Evolutionary conservation across 2,329 filamentous ascomycete species (phyloP), one percentile per base, ranked within the genome.

Genomic region (Diaporthe destruens): DNA sequence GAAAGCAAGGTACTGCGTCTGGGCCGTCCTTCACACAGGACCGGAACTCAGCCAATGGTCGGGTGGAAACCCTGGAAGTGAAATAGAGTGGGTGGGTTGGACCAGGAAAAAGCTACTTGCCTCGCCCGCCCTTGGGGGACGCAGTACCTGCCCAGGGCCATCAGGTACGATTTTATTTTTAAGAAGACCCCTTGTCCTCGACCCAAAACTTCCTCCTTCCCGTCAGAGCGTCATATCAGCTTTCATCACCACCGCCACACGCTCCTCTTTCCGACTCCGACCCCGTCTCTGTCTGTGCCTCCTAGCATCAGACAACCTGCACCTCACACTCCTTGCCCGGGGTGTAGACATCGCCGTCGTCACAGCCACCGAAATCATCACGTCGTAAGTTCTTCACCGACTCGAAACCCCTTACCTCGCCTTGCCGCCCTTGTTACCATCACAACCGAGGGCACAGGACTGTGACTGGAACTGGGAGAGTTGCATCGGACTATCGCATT

Each of bases 151-250:
- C 67, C 67, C 14, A 63, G 54, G 54, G 57, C 57, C 23, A 25
- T 61, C 14, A n/a, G 71, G 34, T 65, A 42, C 25, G 63, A 59
- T 71, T 74, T 74, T 68, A 69, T 67, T 74, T 74, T 68, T 72
- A 74, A 74, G 68, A 74, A 67, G 71, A 74, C 71, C 73, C 73
- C 73, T 72, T 74, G 73, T 74, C 73, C 73, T 74, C 73, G 71
- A 69, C 47, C 61, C 49, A 66, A 66, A 66, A 66, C 68, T 70
- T 59, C 44, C 55, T 70, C 56, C 36, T 71, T 71, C 63, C n/a
- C 39, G 49, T 69, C 71, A 69, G 47, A 66, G 65, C 56, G 65
- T 70, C 70, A 74, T 72, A 66, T 66, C 61, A 66, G n/a, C 32
- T 18, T 61, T 53, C 51, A 42, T 59, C 16, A 74, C 39, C 68